phyloP scores from a whole-genome alignment of 805 yeast genomes.

The Teunomyces lycoperdinae region DNA sequence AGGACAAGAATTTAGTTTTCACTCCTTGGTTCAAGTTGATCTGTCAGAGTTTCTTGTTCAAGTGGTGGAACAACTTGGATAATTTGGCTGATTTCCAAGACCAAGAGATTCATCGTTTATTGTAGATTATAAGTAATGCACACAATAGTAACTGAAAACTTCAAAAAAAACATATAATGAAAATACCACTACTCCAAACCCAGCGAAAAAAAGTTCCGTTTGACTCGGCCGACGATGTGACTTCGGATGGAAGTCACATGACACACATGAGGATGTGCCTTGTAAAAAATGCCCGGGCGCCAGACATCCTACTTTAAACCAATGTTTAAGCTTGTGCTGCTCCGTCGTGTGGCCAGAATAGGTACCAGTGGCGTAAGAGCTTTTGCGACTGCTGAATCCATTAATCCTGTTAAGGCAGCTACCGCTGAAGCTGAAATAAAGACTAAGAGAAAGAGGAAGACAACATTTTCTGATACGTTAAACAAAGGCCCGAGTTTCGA shows the following conservation, averaged over 20 bases:
- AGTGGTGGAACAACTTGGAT: slow-evolving; percentile 88
- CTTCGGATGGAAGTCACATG: background rate
- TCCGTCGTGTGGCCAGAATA: background rate
- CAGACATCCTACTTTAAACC: background rate
- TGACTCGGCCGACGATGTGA: background rate
- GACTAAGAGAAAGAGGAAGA: slow-evolving; percentile 38
- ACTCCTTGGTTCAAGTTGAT: slow-evolving; percentile 99
- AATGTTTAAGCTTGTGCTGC: slow-evolving; percentile 1
- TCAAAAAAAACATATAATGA: background rate
- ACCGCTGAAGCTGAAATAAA: background rate
- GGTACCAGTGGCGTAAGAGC: slow-evolving; percentile 1
- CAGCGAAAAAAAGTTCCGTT: background rate
- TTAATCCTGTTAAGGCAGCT: background rate
- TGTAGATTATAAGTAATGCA: slow-evolving; percentile 13
- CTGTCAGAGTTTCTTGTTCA: slow-evolving; percentile 83
- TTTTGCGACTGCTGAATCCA: slow-evolving; percentile 8
- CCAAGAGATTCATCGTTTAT: slow-evolving; percentile 48
- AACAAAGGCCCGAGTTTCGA: slow-evolving; percentile 90
- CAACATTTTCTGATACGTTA: slow-evolving; percentile 62
- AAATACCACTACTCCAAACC: background rate
- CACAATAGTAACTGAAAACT: background rate
- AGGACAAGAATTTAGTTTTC: slow-evolving; percentile 62
- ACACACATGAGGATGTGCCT: background rate
- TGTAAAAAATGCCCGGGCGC: background rate
- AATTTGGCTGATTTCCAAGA: slow-evolving; percentile 50